These are phyloP conservation scores for Onygena corvina DNA, from an alignment of 2,329 filamentous ascomycete species.

Conservation along the genomic window DNA sequence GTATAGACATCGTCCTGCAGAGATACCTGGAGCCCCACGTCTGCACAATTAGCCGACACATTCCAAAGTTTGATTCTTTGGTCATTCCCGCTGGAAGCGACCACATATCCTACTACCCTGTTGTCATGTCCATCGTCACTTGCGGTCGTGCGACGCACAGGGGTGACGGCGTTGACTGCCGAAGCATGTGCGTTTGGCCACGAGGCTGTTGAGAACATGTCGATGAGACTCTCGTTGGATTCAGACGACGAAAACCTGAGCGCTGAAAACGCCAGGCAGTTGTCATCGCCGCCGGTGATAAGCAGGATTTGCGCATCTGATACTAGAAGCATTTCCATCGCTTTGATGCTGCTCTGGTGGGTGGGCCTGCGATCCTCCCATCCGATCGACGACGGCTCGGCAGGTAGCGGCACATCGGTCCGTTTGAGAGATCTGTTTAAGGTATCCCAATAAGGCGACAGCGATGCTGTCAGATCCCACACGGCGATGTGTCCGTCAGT, in stretches of 20 bases:
- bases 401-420: neutral
- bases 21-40: conserved; percentile 18
- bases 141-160: conserved; percentile 18
- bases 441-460: conserved; percentile 23
- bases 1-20: conserved; percentile 30
- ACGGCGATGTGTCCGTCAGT: conserved; percentile 68
- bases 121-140: neutral
- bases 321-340: conserved; percentile 28
- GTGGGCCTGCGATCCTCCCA: conserved; percentile 38
- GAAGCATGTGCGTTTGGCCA: conserved; percentile 36
- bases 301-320: conserved; percentile 38
- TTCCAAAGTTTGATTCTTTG: conserved; percentile 37
- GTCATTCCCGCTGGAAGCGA: conserved; percentile 36
- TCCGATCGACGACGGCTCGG: conserved; percentile 14
- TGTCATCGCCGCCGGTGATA: conserved; percentile 78
- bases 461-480: conserved; percentile 39
- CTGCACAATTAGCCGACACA: conserved; percentile 18
- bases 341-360: conserved; percentile 74
- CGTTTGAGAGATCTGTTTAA: conserved; percentile 8
- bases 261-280: conserved; percentile 54
- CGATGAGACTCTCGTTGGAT: neutral
- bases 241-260: conserved; percentile 19
- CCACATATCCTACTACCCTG: conserved; percentile 14
- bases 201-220: conserved; percentile 24
- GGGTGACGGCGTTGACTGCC: conserved; percentile 31